Percentiles rank a stretch among this genome's conserved stretches.
Conservation (phyloP, 768 basidiomycete genomes). For the Mycena galericulata region DNA sequence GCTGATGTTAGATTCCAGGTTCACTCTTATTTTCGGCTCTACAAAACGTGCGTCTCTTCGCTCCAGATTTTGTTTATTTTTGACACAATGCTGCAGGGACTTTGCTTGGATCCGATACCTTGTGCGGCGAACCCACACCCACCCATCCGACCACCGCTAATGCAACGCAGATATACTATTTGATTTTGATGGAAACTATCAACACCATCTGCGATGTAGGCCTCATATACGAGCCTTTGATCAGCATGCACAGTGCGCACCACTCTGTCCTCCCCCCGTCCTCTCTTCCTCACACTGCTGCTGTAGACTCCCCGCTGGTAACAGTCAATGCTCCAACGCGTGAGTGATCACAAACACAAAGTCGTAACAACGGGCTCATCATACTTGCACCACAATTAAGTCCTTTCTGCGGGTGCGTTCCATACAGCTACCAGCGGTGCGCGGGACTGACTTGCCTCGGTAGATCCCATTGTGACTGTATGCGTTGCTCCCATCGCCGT, state of each 20-base stretch:
- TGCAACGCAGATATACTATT: constrained; percentile 22
- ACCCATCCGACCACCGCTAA: neutral
- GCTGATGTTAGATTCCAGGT: neutral
- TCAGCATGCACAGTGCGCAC: constrained; percentile 12
- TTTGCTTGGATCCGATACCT: constrained; percentile 20
- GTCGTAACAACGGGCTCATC: neutral
- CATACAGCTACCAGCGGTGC: too few relatives aligned
- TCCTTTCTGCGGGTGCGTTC: too few relatives aligned
- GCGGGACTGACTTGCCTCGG: neutral
- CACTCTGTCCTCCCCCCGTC: neutral
- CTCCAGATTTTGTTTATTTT: neutral
- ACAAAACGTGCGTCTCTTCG: constrained; percentile 31
- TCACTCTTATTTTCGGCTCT: constrained; percentile 34
- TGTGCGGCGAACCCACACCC: constrained; percentile 1
- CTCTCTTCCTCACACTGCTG: neutral
- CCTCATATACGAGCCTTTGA: constrained; percentile 32
- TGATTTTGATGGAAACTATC: constrained; percentile 23
- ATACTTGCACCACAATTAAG: neutral
- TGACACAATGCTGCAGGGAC: constrained; percentile 5
- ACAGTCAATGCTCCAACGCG: neutral
- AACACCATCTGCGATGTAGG: constrained; percentile 29
- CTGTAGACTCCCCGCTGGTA: neutral
- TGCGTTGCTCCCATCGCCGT: neutral
- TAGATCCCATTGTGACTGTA: constrained; percentile 35
- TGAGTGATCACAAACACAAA: neutral